Conservation (phyloP, 1,139 yeast genomes). For the Blastobotrys arbuscula region DNA sequence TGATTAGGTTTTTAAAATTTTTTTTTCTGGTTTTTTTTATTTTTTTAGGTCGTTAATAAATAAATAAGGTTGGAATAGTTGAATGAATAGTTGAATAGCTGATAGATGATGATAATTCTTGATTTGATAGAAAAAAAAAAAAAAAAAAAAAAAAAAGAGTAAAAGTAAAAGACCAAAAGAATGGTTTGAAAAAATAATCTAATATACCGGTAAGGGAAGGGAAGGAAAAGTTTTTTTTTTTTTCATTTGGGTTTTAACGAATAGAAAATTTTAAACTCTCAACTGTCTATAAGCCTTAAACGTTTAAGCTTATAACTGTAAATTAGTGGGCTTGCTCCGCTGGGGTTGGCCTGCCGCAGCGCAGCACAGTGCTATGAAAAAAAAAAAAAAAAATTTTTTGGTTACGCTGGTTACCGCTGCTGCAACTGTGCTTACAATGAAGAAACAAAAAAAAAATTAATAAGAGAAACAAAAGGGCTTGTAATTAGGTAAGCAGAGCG, state of each 20-base stretch:
- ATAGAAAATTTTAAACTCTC: background rate
- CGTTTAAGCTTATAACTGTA: background rate
- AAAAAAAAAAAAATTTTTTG: too few relatives aligned
- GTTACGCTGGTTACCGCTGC: too few relatives aligned
- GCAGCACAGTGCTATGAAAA: too few relatives aligned
- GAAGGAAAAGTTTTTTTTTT: background rate
- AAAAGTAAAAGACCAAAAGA: background rate
- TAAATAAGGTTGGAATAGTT: background rate
- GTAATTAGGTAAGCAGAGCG: too few relatives aligned
- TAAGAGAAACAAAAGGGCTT: too few relatives aligned
- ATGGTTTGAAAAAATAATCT: background rate
- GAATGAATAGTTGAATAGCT: background rate
- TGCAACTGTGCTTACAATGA: too few relatives aligned
- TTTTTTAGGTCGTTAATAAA: background rate
- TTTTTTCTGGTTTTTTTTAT: slow-evolving; percentile 1
- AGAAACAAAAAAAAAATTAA: too few relatives aligned
- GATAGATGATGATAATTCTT: background rate
- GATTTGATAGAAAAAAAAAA: background rate
- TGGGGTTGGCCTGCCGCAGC: too few relatives aligned
- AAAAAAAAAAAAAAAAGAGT: background rate
- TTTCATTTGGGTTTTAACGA: background rate
- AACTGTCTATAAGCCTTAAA: background rate
- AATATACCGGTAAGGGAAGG: background rate
- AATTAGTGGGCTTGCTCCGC: too few relatives aligned
- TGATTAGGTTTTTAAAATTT: background rate